These are phyloP conservation scores for Scorias spongiosa DNA, from an alignment of 2,329 filamentous ascomycete species.

Conservation along the genomic window DNA sequence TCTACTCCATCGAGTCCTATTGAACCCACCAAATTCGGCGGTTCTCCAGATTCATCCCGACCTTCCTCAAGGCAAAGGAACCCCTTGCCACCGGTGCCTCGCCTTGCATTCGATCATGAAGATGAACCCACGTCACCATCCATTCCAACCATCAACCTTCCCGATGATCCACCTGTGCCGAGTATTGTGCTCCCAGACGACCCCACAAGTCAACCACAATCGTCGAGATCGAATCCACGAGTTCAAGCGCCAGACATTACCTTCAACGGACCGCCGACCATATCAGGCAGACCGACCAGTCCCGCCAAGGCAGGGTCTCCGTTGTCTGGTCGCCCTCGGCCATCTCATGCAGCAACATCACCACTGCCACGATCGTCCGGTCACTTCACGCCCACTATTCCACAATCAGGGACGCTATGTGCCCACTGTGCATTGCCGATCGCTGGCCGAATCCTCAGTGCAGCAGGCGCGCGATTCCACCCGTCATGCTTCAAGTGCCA, in stretches of 20 bases:
- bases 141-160: constrained; percentile 2
- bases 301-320: constrained; percentile 18
- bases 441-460: constrained; percentile 74
- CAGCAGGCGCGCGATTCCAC: constrained; percentile 74
- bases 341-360: constrained; percentile 17
- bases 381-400: constrained; percentile 30
- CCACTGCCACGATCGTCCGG: constrained; percentile 22
- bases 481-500: constrained; percentile 86
- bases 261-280: neutral
- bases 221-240: constrained; percentile 4
- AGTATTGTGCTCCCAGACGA: constrained; percentile 8
- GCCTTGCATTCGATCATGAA: neutral
- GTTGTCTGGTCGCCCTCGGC: constrained; percentile 20
- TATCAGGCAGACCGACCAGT: constrained; percentile 7
- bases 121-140: neutral
- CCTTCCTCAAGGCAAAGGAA: neutral
- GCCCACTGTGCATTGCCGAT: constrained; percentile 75
- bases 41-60: neutral
- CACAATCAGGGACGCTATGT: constrained; percentile 55
- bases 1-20: neutral
- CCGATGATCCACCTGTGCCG: constrained; percentile 4
- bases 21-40: constrained; percentile 1
- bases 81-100: neutral
- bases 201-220: neutral
- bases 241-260: constrained; percentile 13